Conservation (phyloP, 148 eudicot species). For the Heliamphora exappendiculata region DNA sequence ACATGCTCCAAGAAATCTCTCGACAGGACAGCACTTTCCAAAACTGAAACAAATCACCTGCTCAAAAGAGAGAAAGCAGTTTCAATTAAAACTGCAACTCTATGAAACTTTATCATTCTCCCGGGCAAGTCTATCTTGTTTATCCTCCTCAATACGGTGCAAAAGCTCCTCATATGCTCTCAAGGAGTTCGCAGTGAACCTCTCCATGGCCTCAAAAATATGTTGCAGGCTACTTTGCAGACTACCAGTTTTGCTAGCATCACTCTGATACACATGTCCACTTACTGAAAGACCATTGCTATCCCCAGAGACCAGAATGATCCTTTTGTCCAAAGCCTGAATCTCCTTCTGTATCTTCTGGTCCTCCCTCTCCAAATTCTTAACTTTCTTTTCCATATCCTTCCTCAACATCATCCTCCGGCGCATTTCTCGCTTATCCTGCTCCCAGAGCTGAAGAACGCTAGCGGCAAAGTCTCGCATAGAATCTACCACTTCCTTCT, state of each 20-base stretch:
- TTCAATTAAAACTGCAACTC: conserved; percentile 16
- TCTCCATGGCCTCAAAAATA: conserved; percentile 81
- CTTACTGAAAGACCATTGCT: conserved; percentile 37
- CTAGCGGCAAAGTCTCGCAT: conserved; percentile 61
- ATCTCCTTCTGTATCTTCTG: conserved; percentile 72
- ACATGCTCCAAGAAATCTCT: not conserved
- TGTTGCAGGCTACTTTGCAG: conserved; percentile 60
- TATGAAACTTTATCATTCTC: conserved; percentile 34
- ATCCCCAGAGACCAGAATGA: conserved; percentile 40
- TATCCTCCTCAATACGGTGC: conserved; percentile 66
- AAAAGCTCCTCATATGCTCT: conserved; percentile 73
- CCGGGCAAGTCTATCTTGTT: conserved; percentile 35
- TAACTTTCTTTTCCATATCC: conserved; percentile 66
- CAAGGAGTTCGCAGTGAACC: conserved; percentile 51
- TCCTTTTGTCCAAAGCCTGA: conserved; percentile 65
- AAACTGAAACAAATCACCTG: not conserved
- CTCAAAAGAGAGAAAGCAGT: not conserved
- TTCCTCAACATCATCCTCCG: conserved; percentile 50
- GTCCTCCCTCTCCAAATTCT: conserved; percentile 71
- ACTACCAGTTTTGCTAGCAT: conserved; percentile 59
- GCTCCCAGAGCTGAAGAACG: conserved; percentile 69
- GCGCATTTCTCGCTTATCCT: conserved; percentile 66
- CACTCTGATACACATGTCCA: conserved; percentile 78
- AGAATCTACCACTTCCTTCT: conserved; percentile 68
- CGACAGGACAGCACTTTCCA: not conserved